These are phyloP conservation scores for Takakia lepidozioides DNA, from an alignment of 225 moss, liverwort and hornwort species.

Conservation along the genomic window DNA sequence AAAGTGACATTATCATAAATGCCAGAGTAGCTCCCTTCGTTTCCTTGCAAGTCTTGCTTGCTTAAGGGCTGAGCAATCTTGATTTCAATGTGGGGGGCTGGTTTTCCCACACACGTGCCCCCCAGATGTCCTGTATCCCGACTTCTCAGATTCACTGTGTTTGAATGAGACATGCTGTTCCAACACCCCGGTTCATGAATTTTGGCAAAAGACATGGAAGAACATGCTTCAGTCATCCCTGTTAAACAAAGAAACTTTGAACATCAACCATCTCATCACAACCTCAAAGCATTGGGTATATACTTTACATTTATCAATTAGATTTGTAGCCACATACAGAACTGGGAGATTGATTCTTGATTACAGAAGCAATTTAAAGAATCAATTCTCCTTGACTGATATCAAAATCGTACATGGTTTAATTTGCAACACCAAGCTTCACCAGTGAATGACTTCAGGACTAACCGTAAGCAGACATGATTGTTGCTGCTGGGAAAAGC, in stretches of 20 bases:
- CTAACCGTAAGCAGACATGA: conserved; percentile 92
- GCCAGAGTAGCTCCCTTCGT: background rate
- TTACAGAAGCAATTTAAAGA: too few species aligned
- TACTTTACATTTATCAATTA: too few species aligned
- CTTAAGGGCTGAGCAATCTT: conserved; percentile 27
- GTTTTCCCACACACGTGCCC: conserved; percentile 88
- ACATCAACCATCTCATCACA: too few species aligned
- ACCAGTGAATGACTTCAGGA: too few species aligned
- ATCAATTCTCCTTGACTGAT: too few species aligned
- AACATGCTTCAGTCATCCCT: conserved; percentile 99
- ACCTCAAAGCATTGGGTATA: too few species aligned
- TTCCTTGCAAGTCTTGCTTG: background rate
- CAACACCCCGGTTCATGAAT: conserved; percentile 51
- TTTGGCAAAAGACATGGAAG: conserved; percentile 82
- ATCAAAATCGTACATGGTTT: too few species aligned
- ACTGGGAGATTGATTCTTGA: too few species aligned
- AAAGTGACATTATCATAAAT: too few species aligned
- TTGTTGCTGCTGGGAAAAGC: conserved; percentile 65
- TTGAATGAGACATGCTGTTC: too few species aligned
- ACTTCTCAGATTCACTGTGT: conserved; percentile 1
- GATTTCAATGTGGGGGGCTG: conserved; percentile 84
- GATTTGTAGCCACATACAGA: too few species aligned
- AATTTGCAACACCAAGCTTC: too few species aligned
- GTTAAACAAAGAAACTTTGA: background rate
- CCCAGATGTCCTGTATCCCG: conserved; percentile 36